These are phyloP conservation scores for Cryphonectria parasitica DNA, from an alignment of 2,329 filamentous ascomycete species.

Conservation along the genomic window DNA sequence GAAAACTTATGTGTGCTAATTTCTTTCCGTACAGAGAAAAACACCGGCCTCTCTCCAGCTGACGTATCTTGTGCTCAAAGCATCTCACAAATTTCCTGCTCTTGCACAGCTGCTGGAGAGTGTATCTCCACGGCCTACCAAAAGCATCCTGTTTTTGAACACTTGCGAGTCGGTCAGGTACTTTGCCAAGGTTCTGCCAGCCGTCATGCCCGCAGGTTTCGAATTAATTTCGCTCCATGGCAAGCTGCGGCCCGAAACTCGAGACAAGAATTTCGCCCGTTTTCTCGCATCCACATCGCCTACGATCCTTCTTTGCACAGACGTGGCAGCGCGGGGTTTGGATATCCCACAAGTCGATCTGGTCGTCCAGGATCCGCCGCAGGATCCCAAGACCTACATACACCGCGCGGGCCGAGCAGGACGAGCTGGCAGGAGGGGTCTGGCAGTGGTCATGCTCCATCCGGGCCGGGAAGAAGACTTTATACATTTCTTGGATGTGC, in stretches of 20 bases:
- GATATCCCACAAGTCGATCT: conserved; percentile 93
- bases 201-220: conserved; percentile 70
- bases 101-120: conserved; percentile 71
- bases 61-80: conserved; percentile 76
- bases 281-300: conserved; percentile 78
- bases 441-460: conserved; percentile 84
- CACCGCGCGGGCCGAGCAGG: conserved; percentile 91
- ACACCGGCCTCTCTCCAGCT: conserved; percentile 94
- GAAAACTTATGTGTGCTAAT: background rate
- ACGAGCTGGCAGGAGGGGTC: conserved; percentile 81
- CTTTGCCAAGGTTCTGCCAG: conserved; percentile 78
- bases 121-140: conserved; percentile 75
- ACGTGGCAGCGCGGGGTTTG: conserved; percentile 85
- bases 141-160: conserved; percentile 81
- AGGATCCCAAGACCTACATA: conserved; percentile 92
- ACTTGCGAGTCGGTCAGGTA: conserved; percentile 96
- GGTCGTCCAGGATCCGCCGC: conserved; percentile 83
- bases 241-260: conserved; percentile 85
- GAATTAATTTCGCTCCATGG: conserved; percentile 83
- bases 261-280: conserved; percentile 82
- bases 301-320: conserved; percentile 86
- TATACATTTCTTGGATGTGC: conserved; percentile 80
- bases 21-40: conserved; percentile 53
- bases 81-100: conserved; percentile 79
- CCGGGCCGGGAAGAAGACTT: conserved; percentile 90